Conservation (phyloP, 2,329 filamentous ascomycete genomes). For the Domatiomyces catenatus region DNA sequence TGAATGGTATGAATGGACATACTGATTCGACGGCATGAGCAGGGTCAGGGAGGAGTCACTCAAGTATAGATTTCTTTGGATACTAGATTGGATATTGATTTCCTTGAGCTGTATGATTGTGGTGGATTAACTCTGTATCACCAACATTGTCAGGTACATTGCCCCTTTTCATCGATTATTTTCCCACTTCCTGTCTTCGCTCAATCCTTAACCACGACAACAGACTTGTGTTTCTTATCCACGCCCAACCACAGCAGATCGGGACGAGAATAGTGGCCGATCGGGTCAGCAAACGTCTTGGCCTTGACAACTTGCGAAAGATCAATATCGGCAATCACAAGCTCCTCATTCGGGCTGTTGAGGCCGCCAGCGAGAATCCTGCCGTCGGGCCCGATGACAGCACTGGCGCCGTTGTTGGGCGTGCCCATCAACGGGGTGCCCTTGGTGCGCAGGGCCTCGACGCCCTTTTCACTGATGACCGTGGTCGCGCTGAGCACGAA, state of each 20-base stretch:
- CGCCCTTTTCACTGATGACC: conserved; percentile 32
- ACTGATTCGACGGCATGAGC: not conserved
- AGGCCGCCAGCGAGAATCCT: conserved; percentile 26
- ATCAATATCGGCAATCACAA: conserved; percentile 36
- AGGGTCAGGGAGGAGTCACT: not conserved
- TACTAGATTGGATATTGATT: not conserved
- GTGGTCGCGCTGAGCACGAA: conserved; percentile 41
- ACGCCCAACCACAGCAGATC: conserved; percentile 35
- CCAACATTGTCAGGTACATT: no score
- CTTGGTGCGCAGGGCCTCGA: conserved; percentile 29
- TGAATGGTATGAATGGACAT: conserved; percentile 9
- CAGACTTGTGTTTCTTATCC: conserved; percentile 6
- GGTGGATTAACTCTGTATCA: no score
- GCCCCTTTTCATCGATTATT: not conserved
- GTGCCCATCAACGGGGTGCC: conserved; percentile 27
- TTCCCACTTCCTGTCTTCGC: not conserved
- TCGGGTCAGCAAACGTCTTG: conserved; percentile 30
- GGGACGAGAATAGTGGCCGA: conserved; percentile 36
- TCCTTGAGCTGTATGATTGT: no score
- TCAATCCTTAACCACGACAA: not conserved
- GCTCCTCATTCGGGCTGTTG: conserved; percentile 26
- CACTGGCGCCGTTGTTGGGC: conserved; percentile 31
- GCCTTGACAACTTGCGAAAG: conserved; percentile 26
- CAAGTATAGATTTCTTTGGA: not conserved
- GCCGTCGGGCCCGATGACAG: conserved; percentile 38